Percentiles rank a stretch among this genome's conserved stretches.
These are phyloP conservation scores for Closterium sp. DNA, from an alignment of 139 green algal species.

Conservation along the genomic window DNA sequence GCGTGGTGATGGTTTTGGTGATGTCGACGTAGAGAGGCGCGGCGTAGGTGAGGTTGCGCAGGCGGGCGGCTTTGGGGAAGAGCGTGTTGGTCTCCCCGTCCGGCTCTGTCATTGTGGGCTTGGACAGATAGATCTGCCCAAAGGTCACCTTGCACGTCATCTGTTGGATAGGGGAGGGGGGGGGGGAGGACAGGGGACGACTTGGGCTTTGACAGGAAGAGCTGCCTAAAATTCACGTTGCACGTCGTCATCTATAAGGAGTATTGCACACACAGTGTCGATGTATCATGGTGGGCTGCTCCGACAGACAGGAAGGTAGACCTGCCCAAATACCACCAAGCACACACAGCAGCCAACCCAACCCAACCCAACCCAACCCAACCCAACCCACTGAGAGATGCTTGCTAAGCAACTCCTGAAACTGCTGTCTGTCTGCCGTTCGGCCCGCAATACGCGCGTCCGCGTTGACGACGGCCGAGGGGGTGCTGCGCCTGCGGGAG, in stretches of 20 bases:
- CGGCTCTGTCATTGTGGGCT: constrained; percentile 86
- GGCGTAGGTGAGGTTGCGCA: constrained; percentile 97
- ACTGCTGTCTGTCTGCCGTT: not conserved
- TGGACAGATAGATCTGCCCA: constrained; percentile 92
- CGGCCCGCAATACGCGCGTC: not conserved
- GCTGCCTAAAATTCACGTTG: constrained; percentile 89
- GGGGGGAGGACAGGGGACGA: not conserved
- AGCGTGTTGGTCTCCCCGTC: constrained; percentile 86
- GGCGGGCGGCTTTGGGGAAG: constrained; percentile 92
- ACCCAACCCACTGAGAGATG: not conserved
- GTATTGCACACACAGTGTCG: too few species aligned
- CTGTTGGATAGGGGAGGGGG: not conserved
- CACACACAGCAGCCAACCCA: too few species aligned
- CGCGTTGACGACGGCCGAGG: too few species aligned
- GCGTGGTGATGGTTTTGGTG: constrained; percentile 68
- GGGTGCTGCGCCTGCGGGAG: not conserved
- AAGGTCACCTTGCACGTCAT: constrained; percentile 74
- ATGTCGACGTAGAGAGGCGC: constrained; percentile 93
- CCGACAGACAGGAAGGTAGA: constrained; percentile 92
- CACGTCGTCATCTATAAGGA: too few species aligned
- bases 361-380: too few species aligned
- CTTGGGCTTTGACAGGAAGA: constrained; percentile 84
- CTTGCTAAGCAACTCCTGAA: not conserved
- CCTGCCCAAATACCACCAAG: constrained; percentile 88
- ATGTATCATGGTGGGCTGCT: too few species aligned